Evolutionary conservation across 768 basidiomycete species (phyloP).

Genomic region (Piloderma croceum): DNA sequence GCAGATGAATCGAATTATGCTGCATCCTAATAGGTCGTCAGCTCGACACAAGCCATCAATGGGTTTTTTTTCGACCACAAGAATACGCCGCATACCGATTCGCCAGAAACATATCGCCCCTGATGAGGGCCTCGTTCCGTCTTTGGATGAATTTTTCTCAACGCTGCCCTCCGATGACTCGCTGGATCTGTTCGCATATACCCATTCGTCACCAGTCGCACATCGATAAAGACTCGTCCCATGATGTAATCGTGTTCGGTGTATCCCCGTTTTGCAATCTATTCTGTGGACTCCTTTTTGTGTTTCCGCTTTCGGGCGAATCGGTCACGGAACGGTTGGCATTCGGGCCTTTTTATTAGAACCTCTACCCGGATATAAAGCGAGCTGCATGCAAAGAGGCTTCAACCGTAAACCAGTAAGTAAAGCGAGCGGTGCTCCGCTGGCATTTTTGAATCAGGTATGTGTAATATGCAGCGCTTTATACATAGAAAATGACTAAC

Average conservation of each 20-base stretch:
- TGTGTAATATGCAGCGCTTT: too few relatives aligned
- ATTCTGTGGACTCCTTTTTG: not conserved
- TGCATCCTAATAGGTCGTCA: slow-evolving; percentile 24
- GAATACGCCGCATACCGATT: not conserved
- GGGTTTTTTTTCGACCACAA: too few relatives aligned
- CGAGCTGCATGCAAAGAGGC: too few relatives aligned
- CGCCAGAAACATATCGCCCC: not conserved
- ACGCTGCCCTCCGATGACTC: slow-evolving; percentile 41
- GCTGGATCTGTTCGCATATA: slow-evolving; percentile 42
- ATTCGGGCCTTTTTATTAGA: too few relatives aligned
- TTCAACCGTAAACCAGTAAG: too few relatives aligned
- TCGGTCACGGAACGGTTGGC: not conserved
- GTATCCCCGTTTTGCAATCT: too few relatives aligned
- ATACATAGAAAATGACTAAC: too few relatives aligned
- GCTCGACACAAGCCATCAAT: not conserved
- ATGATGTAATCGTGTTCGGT: too few relatives aligned
- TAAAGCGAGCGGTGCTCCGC: too few relatives aligned
- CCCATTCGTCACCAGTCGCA: slow-evolving; percentile 26
- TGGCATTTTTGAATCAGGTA: too few relatives aligned
- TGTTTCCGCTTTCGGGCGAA: not conserved
- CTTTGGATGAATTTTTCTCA: not conserved
- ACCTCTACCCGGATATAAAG: too few relatives aligned
- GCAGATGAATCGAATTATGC: slow-evolving; percentile 28
- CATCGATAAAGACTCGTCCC: too few relatives aligned
- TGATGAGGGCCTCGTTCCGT: not conserved